phyloP scores from a whole-genome alignment of 2,329 filamentous ascomycete species.

The Venturia asperata region DNA sequence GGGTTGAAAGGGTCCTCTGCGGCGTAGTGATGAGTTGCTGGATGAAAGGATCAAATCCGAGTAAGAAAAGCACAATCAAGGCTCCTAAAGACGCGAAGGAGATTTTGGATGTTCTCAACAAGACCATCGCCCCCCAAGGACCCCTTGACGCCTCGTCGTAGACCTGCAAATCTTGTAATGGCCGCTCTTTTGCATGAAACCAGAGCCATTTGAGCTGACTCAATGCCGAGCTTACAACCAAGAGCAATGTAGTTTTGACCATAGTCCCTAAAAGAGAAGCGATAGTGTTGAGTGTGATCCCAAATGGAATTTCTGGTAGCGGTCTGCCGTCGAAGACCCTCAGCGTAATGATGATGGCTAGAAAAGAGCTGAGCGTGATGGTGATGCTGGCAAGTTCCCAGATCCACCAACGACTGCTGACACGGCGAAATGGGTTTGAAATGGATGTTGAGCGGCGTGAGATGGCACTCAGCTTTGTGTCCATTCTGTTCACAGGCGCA shows the following conservation, averaged over 20 bases:
- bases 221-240: constrained; percentile 12
- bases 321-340: constrained; percentile 13
- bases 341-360: constrained; percentile 13
- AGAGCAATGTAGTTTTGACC: constrained; percentile 7
- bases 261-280: constrained; percentile 8
- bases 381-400: constrained; percentile 9
- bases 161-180: constrained; percentile 31
- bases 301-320: constrained; percentile 2
- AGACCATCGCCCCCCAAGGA: constrained; percentile 19
- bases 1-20: constrained; percentile 20
- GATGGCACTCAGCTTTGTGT: constrained; percentile 2
- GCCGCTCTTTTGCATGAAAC: constrained; percentile 28
- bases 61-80: constrained; percentile 22
- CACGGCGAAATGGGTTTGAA: background rate
- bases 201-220: constrained; percentile 33
- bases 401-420: constrained; percentile 12
- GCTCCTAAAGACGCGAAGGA: constrained; percentile 26
- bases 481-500: background rate
- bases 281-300: constrained; percentile 14
- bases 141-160: constrained; percentile 26
- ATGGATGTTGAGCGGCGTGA: constrained; percentile 4
- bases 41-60: constrained; percentile 30
- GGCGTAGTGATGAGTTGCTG: constrained; percentile 30
- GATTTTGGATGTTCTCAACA: constrained; percentile 18
- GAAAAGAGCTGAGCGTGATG: background rate